A percentile compares a stretch with the other conserved stretches of the same genome.
phyloP scores from a whole-genome alignment of 2,329 filamentous ascomycete species.

The Cadophora sp. region DNA sequence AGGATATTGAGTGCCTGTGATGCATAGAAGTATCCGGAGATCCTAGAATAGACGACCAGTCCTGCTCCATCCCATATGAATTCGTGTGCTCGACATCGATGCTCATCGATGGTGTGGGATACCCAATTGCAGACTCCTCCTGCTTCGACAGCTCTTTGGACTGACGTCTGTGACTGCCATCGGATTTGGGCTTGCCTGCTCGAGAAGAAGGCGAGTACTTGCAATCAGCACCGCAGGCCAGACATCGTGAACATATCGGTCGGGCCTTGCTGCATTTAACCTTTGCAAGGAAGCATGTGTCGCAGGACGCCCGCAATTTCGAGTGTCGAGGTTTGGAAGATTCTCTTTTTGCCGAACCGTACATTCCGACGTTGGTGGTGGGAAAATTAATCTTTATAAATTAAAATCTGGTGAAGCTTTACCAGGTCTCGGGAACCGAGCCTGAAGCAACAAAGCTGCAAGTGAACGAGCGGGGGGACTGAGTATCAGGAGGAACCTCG shows the following conservation, averaged over 20 bases:
- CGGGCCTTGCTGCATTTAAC: conserved; percentile 61
- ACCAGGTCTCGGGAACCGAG: neutral
- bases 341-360: conserved; percentile 16
- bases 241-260: conserved; percentile 60
- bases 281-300: conserved; percentile 61
- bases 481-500: neutral
- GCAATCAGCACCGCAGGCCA: conserved; percentile 56
- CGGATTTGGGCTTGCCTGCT: conserved; percentile 55
- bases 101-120: conserved; percentile 18
- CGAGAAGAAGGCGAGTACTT: conserved; percentile 60
- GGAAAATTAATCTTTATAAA: conserved; percentile 9
- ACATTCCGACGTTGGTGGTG: conserved; percentile 15
- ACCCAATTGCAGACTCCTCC: conserved; percentile 17
- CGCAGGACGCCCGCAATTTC: conserved; percentile 57
- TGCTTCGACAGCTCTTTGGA: conserved; percentile 19
- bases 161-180: conserved; percentile 33
- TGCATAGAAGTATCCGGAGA: conserved; percentile 16
- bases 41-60: conserved; percentile 22
- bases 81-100: conserved; percentile 21
- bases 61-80: conserved; percentile 27
- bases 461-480: neutral
- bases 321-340: conserved; percentile 45
- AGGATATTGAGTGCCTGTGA: conserved; percentile 24
- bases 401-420: conserved; percentile 5
- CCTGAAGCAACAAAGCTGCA: neutral